Evolutionary conservation across 2,329 filamentous ascomycete genomes (phyloP).

Genomic region (Alternaria brassicicola): DNA sequence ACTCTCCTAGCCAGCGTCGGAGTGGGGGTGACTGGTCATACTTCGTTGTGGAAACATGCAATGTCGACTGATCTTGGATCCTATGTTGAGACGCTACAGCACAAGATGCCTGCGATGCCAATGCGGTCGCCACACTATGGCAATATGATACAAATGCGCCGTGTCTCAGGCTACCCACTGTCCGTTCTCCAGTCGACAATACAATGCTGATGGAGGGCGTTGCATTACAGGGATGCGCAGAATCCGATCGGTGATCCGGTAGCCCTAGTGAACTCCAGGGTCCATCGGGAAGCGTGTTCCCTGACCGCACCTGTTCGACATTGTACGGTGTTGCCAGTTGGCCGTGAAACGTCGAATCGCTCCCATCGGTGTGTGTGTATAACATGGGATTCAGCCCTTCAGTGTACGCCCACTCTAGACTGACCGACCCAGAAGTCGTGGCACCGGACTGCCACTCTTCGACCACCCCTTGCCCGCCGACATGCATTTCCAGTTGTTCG

Average conservation of each 20-base stretch:
- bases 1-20: neutral
- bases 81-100: fast-evolving
- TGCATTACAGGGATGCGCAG: neutral
- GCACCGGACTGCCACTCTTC: neutral
- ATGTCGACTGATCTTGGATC: neutral
- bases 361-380: too few relatives aligned
- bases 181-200: neutral
- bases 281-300: neutral
- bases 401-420: neutral
- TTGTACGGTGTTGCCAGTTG: neutral
- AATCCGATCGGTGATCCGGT: neutral
- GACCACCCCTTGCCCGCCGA: neutral
- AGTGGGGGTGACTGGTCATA: neutral
- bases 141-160: neutral
- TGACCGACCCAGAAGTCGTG: too few relatives aligned
- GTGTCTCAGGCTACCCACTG: neutral
- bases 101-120: neutral
- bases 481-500: neutral
- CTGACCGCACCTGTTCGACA: neutral
- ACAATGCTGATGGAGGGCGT: neutral
- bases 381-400: fast-evolving
- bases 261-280: neutral
- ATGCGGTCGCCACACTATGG: neutral
- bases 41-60: neutral
- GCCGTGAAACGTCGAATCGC: too few relatives aligned